phyloP scores from a whole-genome alignment of 2,329 filamentous ascomycete genomes.

The Alternaria atra region DNA sequence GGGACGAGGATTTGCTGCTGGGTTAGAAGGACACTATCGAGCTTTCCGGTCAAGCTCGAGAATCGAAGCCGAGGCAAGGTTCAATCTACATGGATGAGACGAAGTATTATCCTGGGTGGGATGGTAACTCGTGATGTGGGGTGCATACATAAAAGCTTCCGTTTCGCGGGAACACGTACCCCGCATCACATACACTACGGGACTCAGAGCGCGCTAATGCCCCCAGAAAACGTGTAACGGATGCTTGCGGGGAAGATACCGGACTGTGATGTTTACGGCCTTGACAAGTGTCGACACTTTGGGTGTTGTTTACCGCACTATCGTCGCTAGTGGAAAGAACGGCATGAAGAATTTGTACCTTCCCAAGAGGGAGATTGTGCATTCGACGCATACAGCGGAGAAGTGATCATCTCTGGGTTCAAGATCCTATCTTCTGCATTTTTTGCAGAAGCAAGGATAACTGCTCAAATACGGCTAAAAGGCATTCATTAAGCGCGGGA shows the following conservation, averaged over 20 bases:
- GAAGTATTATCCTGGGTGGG: neutral
- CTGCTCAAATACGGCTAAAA: neutral
- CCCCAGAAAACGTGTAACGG: neutral
- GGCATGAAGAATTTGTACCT: neutral
- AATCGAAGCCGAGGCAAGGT: constrained; percentile 5
- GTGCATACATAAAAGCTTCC: neutral
- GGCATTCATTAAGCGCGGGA: neutral
- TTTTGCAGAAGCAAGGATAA: neutral
- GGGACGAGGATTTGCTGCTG: neutral
- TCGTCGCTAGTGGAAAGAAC: neutral
- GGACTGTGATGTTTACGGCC: neutral
- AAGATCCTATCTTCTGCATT: neutral
- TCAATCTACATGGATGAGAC: constrained; percentile 1
- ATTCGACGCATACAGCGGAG: neutral
- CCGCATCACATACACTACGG: neutral
- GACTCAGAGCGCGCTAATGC: neutral
- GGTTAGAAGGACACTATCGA: neutral
- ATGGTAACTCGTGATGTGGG: constrained; percentile 7
- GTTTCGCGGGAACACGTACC: constrained; percentile 1
- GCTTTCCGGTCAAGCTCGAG: neutral
- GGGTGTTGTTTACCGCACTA: neutral
- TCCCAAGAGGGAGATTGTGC: neutral
- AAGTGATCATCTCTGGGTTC: neutral
- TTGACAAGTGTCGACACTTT: neutral
- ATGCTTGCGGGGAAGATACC: neutral